Evolutionary conservation across 2,329 filamentous ascomycete species (phyloP).

Genomic region (Rutstroemia sp.): DNA sequence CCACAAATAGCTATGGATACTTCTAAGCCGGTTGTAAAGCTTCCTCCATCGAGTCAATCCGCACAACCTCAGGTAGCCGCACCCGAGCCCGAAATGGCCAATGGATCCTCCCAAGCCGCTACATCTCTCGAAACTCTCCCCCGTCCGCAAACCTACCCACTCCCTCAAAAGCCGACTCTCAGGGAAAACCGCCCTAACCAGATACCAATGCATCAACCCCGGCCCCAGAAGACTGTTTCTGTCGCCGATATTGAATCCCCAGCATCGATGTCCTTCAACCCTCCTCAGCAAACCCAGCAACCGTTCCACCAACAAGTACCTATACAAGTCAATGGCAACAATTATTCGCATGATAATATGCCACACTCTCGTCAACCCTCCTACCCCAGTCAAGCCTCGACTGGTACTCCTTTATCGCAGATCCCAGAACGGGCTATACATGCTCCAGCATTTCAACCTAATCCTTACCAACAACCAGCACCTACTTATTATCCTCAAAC

Average conservation of each 20-base stretch:
- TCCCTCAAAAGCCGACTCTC: conserved; percentile 50
- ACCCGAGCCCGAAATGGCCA: conserved; percentile 27
- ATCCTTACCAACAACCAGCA: conserved; percentile 49
- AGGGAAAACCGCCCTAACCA: conserved; percentile 47
- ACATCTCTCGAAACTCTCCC: conserved; percentile 37
- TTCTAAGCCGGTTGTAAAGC: conserved; percentile 68
- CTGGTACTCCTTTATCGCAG: conserved; percentile 77
- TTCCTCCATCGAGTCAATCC: conserved; percentile 52
- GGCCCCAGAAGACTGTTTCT: conserved; percentile 89
- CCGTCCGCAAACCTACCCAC: conserved; percentile 46
- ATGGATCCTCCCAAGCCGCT: conserved; percentile 14
- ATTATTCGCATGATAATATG: conserved; percentile 44
- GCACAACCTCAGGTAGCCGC: conserved; percentile 23
- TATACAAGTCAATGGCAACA: conserved; percentile 56
- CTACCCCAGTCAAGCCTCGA: conserved; percentile 62
- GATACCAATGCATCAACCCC: conserved; percentile 83
- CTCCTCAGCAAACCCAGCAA: conserved; percentile 64
- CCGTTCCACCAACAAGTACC: conserved; percentile 96
- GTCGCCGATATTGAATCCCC: conserved; percentile 89
- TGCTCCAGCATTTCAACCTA: conserved; percentile 81
- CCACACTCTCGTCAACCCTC: conserved; percentile 59
- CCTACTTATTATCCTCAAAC: conserved; percentile 45
- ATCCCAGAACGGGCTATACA: conserved; percentile 91
- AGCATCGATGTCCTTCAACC: conserved; percentile 43
- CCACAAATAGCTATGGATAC: conserved; percentile 54